Evolutionary conservation across 371 early-diverging fungal genomes (phyloP), one percentile per base, ranked within the genome.

Genomic region (Apophysomyces sp.): DNA sequence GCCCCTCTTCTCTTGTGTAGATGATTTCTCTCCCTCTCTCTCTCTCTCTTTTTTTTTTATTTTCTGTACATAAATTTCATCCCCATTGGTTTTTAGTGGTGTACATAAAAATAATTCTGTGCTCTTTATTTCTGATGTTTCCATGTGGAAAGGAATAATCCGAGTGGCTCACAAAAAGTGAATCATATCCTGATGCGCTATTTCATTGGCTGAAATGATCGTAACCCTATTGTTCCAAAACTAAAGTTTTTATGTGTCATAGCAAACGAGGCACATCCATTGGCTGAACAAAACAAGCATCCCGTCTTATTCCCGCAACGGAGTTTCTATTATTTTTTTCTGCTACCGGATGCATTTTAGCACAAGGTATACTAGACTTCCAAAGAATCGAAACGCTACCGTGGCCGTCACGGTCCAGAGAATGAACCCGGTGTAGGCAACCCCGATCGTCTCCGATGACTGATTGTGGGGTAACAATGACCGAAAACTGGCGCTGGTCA

Each of bases 381-480:
- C 96, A 54, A 92, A 57, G 77, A 94, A 93, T 7, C 96, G 81
- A 65, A 94, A 83, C 2, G 82, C 67, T 3, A 92, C 80, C 59
- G 92, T 79, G 0, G 70, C 88, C n/a, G 91, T 83, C 2, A 94
- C 93, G 26, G 90, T 86, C 91, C 92, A 95, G 67, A 95, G 87
- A 60, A 94, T 90, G 64, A 91, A 89, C 18, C 85, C 87, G 26
- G 94, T 85, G 62, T 92, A 94, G 1, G 85, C 58, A 39, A 62
- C 61, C 1, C 70, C 69, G 1, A 73, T 54, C 41, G 67, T 56
- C 24, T 70, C 73, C 37, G 54, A 16, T 27, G 65, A 41, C 28
- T 58, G 34, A 0, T 39, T 52, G 9, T 62, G 61, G 12, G 53
- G 39, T 6, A 85, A 58, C n/a, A 77, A 65, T 21, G 80, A 63